Evolutionary conservation across 208 protist genomes (phyloP).

Genomic region (Trypanosoma brucei): DNA sequence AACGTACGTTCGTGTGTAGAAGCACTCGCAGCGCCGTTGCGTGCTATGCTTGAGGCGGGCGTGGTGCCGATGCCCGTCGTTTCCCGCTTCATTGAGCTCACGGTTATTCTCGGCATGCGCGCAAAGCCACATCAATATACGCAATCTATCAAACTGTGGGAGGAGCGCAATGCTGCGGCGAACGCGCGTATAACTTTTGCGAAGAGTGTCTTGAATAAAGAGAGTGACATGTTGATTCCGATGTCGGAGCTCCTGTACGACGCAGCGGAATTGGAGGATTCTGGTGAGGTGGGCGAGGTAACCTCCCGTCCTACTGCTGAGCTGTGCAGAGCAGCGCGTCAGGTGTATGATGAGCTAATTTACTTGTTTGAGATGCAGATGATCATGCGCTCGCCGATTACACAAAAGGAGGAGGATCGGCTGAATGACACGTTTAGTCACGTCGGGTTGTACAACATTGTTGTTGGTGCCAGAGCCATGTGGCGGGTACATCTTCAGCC

Average conservation of each 20-base stretch:
- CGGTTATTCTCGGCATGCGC: constrained; percentile 70
- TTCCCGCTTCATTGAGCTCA: constrained; percentile 52
- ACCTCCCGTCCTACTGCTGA: background rate
- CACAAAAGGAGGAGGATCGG: constrained; percentile 24
- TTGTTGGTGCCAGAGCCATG: constrained; percentile 42
- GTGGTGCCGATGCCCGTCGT: constrained; percentile 22
- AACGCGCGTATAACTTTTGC: constrained; percentile 4
- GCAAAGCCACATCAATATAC: constrained; percentile 27
- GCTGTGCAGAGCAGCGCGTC: constrained; percentile 23
- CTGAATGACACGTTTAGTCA: constrained; percentile 28
- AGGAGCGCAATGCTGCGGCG: constrained; percentile 25
- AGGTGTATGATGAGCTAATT: constrained; percentile 63
- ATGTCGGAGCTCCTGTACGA: too few species aligned
- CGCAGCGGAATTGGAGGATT: too few species aligned
- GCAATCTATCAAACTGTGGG: constrained; percentile 29
- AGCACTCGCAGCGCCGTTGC: constrained; percentile 41
- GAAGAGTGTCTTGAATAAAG: background rate
- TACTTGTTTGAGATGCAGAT: constrained; percentile 57
- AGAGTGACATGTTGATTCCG: too few species aligned
- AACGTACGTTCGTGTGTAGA: constrained; percentile 33
- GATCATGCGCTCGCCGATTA: constrained; percentile 30
- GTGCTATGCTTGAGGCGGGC: constrained; percentile 39
- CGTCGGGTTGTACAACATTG: constrained; percentile 56
- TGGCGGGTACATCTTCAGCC: constrained; percentile 30
- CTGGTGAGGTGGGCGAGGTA: too few species aligned